A percentile compares a stretch with the other conserved stretches of the same genome.
phyloP scores from a whole-genome alignment of 2,329 filamentous ascomycete species.

The Aureobasidium sp. region DNA sequence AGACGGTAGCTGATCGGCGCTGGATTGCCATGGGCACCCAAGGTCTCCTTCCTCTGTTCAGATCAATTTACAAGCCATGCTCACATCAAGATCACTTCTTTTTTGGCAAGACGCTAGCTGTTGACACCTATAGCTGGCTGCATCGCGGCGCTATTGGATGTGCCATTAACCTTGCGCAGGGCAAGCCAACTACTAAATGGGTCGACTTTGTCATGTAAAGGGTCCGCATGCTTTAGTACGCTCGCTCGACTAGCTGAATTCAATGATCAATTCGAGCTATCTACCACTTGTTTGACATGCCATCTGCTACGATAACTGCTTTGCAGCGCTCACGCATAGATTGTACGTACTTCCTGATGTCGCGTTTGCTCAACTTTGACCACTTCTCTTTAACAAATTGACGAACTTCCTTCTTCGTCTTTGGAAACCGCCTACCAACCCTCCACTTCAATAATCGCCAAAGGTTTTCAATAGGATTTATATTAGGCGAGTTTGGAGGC shows the following conservation, averaged over 20 bases:
- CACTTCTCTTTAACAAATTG: not conserved
- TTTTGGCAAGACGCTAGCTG: no score
- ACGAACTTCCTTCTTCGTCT: not conserved
- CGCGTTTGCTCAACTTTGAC: not conserved
- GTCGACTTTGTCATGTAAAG: slow-evolving; percentile 85
- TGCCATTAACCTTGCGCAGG: slow-evolving; percentile 82
- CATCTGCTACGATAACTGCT: not conserved
- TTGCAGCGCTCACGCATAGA: not conserved
- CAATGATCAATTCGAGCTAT: not conserved
- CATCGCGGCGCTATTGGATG: slow-evolving; percentile 88
- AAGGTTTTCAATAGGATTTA: not conserved
- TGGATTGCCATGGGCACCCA: slow-evolving; percentile 8
- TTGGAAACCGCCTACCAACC: not conserved
- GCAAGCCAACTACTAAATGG: slow-evolving; percentile 81
- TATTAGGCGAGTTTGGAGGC: not conserved
- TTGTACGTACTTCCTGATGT: not conserved
- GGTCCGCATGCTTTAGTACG: slow-evolving; percentile 89
- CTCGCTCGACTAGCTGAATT: no score
- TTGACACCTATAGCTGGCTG: slow-evolving; percentile 97
- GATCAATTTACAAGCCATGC: no score
- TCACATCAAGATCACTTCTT: no score
- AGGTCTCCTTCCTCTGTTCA: slow-evolving; percentile 7
- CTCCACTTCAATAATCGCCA: not conserved
- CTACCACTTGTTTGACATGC: not conserved
- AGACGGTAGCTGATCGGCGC: no score